Evolutionary conservation across 768 basidiomycete species (phyloP).

Genomic region (Mycena amicta): DNA sequence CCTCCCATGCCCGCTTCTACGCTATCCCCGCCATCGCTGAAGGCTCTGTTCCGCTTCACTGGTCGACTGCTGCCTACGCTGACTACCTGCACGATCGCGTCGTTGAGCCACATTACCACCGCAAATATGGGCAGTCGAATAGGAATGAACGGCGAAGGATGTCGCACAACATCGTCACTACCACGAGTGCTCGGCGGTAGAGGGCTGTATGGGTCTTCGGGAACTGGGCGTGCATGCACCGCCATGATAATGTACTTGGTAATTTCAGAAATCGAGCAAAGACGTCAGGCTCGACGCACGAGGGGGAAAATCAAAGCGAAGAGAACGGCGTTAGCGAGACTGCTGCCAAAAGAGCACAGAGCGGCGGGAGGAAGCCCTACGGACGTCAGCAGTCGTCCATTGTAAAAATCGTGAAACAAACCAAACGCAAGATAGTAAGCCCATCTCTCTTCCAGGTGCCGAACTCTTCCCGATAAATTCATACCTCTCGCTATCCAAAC

Average conservation of each 20-base stretch:
- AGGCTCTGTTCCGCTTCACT: slow-evolving; percentile 30
- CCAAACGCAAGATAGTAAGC: slow-evolving; percentile 88
- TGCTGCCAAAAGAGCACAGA: slow-evolving; percentile 72
- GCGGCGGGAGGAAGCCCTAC: slow-evolving; percentile 71
- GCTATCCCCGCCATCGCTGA: slow-evolving; percentile 56
- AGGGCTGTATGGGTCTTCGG: slow-evolving; percentile 76
- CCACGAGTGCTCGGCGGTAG: slow-evolving; percentile 26
- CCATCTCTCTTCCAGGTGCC: slow-evolving; percentile 87
- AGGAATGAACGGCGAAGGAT: slow-evolving; percentile 79
- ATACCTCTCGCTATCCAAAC: slow-evolving; percentile 77
- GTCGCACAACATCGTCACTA: slow-evolving; percentile 46
- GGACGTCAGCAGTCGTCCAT: slow-evolving; percentile 5
- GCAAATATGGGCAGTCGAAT: slow-evolving; percentile 80
- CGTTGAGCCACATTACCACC: slow-evolving; percentile 74
- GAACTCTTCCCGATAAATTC: slow-evolving; percentile 66
- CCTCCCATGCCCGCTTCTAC: slow-evolving; percentile 59
- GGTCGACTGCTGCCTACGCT: slow-evolving; percentile 50
- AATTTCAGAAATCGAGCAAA: background rate
- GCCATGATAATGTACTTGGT: slow-evolving; percentile 84
- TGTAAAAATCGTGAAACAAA: slow-evolving; percentile 15
- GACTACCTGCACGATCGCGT: slow-evolving; percentile 62
- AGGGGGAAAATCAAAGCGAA: slow-evolving; percentile 84
- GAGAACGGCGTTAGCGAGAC: slow-evolving; percentile 77
- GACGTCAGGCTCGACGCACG: slow-evolving; percentile 43
- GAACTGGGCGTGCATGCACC: slow-evolving; percentile 73